These are phyloP conservation scores for Aspergillus sp. DNA, from an alignment of 2,329 filamentous ascomycete species.

Conservation along the genomic window DNA sequence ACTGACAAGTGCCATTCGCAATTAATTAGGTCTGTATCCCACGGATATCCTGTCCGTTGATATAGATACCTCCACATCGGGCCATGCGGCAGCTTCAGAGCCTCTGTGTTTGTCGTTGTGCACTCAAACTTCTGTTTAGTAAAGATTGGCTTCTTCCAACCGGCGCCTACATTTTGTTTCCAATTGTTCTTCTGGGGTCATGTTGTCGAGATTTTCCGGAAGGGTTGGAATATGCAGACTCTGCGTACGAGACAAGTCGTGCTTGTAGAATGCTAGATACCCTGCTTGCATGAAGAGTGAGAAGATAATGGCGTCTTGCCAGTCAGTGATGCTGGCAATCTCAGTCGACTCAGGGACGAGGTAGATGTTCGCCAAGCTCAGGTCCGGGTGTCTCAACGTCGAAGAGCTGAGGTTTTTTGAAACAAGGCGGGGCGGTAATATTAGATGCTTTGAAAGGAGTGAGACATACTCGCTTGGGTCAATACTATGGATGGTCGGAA, in stretches of 20 bases:
- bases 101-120: constrained; percentile 15
- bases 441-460: constrained; percentile 18
- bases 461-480: constrained; percentile 16
- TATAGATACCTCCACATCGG: constrained; percentile 22
- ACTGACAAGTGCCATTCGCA: constrained; percentile 19
- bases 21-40: constrained; percentile 23
- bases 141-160: constrained; percentile 22
- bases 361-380: constrained; percentile 22
- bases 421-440: constrained; percentile 15
- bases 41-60: constrained; percentile 21
- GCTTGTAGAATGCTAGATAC: constrained; percentile 21
- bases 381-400: constrained; percentile 21
- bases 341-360: constrained; percentile 17
- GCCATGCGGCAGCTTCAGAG: constrained; percentile 16
- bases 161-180: constrained; percentile 13
- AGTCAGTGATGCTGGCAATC: constrained; percentile 22
- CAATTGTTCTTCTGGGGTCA: constrained; percentile 14
- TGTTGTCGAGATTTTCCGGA: constrained; percentile 17
- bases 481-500: constrained; percentile 19
- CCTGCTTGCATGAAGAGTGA: constrained; percentile 21
- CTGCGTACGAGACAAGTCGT: constrained; percentile 17
- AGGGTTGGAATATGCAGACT: constrained; percentile 18
- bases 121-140: constrained; percentile 21
- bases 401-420: constrained; percentile 8
- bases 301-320: constrained; percentile 21